Conservation (phyloP, 306 rosid species). For the Coriaria nepalensis region DNA sequence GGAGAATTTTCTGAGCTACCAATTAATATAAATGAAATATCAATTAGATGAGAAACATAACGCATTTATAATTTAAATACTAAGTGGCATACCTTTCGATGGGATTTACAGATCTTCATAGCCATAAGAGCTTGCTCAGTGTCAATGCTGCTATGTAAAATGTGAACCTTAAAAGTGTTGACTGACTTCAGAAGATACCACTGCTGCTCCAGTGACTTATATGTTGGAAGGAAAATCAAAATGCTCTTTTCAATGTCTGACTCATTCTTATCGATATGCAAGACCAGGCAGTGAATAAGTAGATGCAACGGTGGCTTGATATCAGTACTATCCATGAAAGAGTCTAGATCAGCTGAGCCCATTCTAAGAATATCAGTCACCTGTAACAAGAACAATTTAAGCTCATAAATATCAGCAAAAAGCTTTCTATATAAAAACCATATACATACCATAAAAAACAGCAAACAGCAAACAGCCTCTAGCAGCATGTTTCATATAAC, state of each 20-base stretch:
- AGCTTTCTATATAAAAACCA: background rate
- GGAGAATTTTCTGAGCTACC: no score
- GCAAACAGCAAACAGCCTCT: background rate
- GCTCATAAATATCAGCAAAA: conserved; percentile 3
- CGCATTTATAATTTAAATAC: conserved; percentile 6
- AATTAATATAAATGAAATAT: no score
- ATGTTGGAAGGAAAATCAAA: conserved; percentile 85
- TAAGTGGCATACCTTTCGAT: conserved; percentile 51
- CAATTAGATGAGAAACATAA: no score
- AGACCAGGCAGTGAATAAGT: conserved; percentile 57
- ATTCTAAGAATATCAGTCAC: conserved; percentile 38
- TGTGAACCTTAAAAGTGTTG: conserved; percentile 56
- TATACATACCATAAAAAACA: background rate
- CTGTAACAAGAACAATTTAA: conserved; percentile 26
- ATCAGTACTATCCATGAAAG: conserved; percentile 22
- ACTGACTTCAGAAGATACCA: conserved; percentile 62
- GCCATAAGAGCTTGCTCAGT: conserved; percentile 72
- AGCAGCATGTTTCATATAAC: no score
- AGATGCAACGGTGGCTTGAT: conserved; percentile 37
- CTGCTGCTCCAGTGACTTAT: conserved; percentile 63
- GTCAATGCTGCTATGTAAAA: conserved; percentile 79
- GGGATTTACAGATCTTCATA: conserved; percentile 73
- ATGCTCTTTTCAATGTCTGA: conserved; percentile 81
- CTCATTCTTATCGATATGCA: conserved; percentile 64
- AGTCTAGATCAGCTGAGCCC: conserved; percentile 27